Percentiles rank a stretch among this genome's conserved stretches.
phyloP scores from a whole-genome alignment of 345 rosid species.

The Eucalyptus coolabah region DNA sequence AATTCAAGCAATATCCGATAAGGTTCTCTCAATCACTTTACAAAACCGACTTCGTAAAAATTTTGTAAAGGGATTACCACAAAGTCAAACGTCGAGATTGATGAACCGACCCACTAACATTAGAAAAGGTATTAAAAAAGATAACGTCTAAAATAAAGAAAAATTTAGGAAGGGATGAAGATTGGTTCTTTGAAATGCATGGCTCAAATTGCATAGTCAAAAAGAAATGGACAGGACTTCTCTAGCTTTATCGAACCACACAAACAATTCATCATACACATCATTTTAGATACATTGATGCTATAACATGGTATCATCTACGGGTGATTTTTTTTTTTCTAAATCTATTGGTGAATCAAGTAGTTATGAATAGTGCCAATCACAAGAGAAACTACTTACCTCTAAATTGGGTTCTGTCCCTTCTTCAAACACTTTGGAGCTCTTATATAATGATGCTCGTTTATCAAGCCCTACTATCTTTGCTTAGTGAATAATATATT shows the following conservation, averaged over 20 bases:
- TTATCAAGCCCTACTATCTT: accelerated
- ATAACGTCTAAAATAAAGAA: not conserved
- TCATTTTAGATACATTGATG: not conserved
- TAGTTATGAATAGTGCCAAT: not conserved
- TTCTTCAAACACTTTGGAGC: too few relatives aligned
- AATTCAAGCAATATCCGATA: not conserved
- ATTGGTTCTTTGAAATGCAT: not conserved
- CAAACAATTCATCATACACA: not conserved
- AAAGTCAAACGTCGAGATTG: not conserved
- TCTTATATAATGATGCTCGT: accelerated
- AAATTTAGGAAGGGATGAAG: not conserved
- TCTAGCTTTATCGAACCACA: not conserved
- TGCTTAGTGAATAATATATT: too few relatives aligned
- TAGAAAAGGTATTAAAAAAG: not conserved
- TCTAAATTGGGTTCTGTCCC: too few relatives aligned
- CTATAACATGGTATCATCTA: not conserved
- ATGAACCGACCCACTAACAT: not conserved
- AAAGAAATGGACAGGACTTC: not conserved
- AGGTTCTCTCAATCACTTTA: not conserved
- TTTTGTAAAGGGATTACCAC: not conserved
- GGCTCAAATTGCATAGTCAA: not conserved
- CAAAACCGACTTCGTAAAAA: not conserved
- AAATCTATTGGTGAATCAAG: not conserved
- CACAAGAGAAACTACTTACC: not conserved
- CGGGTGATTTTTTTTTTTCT: not conserved